Percentiles rank a stretch among this genome's conserved stretches.
Conservation (phyloP, 176 grass and related monocot genomes). For the Secale cereale region DNA sequence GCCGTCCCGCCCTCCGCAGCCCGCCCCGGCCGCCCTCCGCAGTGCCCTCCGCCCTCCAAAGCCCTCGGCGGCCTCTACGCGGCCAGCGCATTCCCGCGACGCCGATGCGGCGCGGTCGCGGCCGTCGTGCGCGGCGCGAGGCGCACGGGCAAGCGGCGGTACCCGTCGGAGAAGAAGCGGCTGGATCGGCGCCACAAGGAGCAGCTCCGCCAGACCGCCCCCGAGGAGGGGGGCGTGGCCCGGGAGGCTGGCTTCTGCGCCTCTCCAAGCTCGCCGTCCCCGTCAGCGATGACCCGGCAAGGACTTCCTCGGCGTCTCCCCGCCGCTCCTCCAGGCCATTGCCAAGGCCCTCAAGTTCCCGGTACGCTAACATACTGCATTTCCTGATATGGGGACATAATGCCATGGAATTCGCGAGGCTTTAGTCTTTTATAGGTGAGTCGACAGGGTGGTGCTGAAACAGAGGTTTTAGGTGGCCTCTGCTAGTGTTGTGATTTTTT, state of each 20-base stretch:
- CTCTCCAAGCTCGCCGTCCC: conserved; percentile 81
- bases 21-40: no score
- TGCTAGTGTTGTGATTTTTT: background rate
- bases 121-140: conserved; percentile 53
- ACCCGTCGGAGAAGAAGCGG: conserved; percentile 96
- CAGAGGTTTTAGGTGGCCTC: background rate
- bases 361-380: conserved; percentile 15
- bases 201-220: conserved; percentile 35
- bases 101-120: conserved; percentile 10
- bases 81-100: background rate
- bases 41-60: no score
- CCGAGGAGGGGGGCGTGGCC: conserved; percentile 32
- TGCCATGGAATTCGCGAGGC: background rate
- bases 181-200: conserved; percentile 49
- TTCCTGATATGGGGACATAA: background rate
- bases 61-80: background rate
- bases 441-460: background rate
- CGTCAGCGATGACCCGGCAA: conserved; percentile 80
- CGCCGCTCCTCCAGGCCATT: conserved; percentile 80
- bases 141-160: conserved; percentile 81
- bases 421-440: background rate
- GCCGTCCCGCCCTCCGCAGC: no score
- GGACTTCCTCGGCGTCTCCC: conserved; percentile 68
- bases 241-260: conserved; percentile 68
- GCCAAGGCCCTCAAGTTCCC: conserved; percentile 92